A percentile compares a stretch with the other conserved stretches of the same genome.
phyloP scores from a whole-genome alignment of 169 alveolate species.

The Plasmodium relictum region DNA sequence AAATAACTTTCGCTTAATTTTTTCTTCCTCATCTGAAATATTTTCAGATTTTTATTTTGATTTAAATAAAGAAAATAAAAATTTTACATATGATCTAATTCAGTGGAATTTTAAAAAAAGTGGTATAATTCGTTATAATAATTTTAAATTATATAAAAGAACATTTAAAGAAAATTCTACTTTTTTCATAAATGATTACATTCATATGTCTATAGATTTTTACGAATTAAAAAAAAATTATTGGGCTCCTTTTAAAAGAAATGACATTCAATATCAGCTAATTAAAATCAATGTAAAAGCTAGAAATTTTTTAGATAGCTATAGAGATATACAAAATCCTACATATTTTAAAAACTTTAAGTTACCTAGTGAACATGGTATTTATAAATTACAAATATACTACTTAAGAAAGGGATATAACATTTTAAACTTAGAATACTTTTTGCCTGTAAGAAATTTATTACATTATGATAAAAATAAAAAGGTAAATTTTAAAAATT shows the following conservation, averaged over 20 bases:
- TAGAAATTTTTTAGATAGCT: constrained; percentile 33
- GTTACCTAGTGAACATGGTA: constrained; percentile 60
- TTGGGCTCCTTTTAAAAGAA: constrained; percentile 66
- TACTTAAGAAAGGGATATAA: constrained; percentile 69
- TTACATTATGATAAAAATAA: constrained; percentile 73
- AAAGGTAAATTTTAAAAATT: constrained; percentile 33
- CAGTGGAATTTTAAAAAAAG: constrained; percentile 68
- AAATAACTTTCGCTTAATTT: constrained; percentile 54
- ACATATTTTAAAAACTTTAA: constrained; percentile 41
- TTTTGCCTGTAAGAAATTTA: constrained; percentile 45
- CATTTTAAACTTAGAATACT: constrained; percentile 54
- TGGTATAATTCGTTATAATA: constrained; percentile 72
- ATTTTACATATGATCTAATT: constrained; percentile 23
- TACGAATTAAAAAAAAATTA: constrained; percentile 45
- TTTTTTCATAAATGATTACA: constrained; percentile 46
- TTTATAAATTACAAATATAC: constrained; percentile 70
- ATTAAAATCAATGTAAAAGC: constrained; percentile 20
- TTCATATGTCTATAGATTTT: constrained; percentile 49
- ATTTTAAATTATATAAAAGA: constrained; percentile 36
- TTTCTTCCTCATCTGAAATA: constrained; percentile 67
- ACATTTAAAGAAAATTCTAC: background rate
- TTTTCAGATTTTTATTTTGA: constrained; percentile 59
- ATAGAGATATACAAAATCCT: constrained; percentile 21
- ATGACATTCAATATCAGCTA: constrained; percentile 54
- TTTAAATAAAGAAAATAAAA: constrained; percentile 29